Conservation (phyloP, 192 early-diverging fungal species). For the Coemansia sp. region DNA sequence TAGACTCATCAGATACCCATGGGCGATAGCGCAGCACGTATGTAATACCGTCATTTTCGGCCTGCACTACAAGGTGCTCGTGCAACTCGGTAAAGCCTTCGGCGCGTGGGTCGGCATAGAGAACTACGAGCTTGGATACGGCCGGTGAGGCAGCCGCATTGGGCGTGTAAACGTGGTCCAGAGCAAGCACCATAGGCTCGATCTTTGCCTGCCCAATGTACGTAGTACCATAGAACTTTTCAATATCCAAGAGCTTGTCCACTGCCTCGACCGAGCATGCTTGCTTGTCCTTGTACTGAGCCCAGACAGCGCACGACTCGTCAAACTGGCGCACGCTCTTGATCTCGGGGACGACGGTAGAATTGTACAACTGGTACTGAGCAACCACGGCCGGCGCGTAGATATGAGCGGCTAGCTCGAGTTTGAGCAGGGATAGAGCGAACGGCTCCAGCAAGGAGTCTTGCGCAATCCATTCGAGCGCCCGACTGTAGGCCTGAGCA, state of each 20-base stretch:
- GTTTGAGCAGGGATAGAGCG: slow-evolving; percentile 62
- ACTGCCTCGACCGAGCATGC: slow-evolving; percentile 58
- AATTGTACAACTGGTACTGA: slow-evolving; percentile 78
- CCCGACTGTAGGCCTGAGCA: slow-evolving; percentile 53
- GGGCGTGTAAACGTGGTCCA: slow-evolving; percentile 62
- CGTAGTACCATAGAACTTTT: slow-evolving; percentile 40
- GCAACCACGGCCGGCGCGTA: slow-evolving; percentile 81
- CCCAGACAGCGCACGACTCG: slow-evolving; percentile 64
- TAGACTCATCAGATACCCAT: slow-evolving; percentile 1
- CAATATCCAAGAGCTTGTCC: slow-evolving; percentile 42
- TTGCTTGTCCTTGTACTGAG: slow-evolving; percentile 69
- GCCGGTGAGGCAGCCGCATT: neutral
- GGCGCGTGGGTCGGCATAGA: slow-evolving; percentile 77
- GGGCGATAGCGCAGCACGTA: slow-evolving; percentile 81
- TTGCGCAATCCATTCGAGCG: slow-evolving; percentile 54
- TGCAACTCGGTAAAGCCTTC: slow-evolving; percentile 62
- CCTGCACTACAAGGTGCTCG: slow-evolving; percentile 51
- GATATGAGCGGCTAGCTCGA: slow-evolving; percentile 67
- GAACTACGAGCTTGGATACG: slow-evolving; percentile 44
- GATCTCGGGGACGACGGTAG: slow-evolving; percentile 62
- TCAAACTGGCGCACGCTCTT: slow-evolving; percentile 56
- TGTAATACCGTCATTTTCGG: slow-evolving; percentile 48
- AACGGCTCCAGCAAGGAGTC: slow-evolving; percentile 44
- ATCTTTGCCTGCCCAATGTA: slow-evolving; percentile 36
- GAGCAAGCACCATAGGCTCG: slow-evolving; percentile 43